phyloP scores from a whole-genome alignment of 495 filamentous ascomycete species.

The Penicillium bovifimosum region DNA sequence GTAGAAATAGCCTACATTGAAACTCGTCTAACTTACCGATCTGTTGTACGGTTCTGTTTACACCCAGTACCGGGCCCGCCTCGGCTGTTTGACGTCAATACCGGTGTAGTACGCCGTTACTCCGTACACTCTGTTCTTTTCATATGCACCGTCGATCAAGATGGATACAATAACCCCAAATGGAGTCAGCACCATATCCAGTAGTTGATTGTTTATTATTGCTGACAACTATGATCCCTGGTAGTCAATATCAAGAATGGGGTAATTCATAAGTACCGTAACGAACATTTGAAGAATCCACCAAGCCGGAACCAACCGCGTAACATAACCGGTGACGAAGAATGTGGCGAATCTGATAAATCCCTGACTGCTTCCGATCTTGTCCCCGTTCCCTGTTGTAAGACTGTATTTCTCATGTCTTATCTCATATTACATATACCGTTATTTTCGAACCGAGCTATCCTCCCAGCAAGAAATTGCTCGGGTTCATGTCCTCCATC shows the following conservation, averaged over 20 bases:
- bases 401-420: neutral
- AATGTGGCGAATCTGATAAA: slow-evolving; percentile 32
- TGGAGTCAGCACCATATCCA: slow-evolving; percentile 8
- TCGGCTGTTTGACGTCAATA: neutral
- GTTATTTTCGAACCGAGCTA: slow-evolving; percentile 24
- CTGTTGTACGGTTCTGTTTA: neutral
- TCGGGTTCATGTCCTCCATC: slow-evolving; percentile 19
- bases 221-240: neutral
- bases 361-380: slow-evolving; percentile 9
- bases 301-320: neutral
- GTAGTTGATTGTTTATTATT: slow-evolving; percentile 7
- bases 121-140: neutral
- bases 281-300: neutral
- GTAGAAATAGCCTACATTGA: neutral
- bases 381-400: slow-evolving; percentile 1
- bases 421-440: neutral
- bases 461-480: slow-evolving; percentile 22
- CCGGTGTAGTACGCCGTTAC: neutral
- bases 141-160: slow-evolving; percentile 24
- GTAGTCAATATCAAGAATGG: neutral
- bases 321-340: slow-evolving; percentile 8
- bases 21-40: neutral
- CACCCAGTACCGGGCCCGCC: neutral
- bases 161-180: slow-evolving; percentile 17
- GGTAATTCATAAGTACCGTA: neutral